Evolutionary conservation across 371 early-diverging fungal genomes (phyloP), one percentile per base, ranked within the genome.

Genomic region (Phascolomyces articulosus): DNA sequence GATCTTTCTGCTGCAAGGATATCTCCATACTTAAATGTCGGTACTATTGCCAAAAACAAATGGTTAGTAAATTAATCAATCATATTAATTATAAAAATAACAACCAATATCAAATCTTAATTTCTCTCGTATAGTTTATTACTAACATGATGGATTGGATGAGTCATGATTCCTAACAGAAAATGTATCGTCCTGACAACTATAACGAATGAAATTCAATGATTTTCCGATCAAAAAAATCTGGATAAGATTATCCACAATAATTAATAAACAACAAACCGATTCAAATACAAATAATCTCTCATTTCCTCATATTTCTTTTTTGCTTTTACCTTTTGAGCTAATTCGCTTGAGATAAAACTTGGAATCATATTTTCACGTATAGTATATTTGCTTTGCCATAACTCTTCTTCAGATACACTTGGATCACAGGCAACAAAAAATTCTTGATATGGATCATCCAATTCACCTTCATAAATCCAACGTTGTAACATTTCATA

Each of bases 401-500:
- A 98, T 49, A 91, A 69, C 31, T 93, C 87, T 54, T 89, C 89
- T 56, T 90, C 87, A 18, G 81, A 74, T 15, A 83, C 85, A 2
- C 80, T 75, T 0, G 66, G 58, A 53, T 79, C 86, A 29, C 75
- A 79, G 0, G 82, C 83, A 13, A 97, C 92, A 75, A 97, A 97
- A 70, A 97, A 98, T 78, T 98, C 98, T 21, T 79, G 80, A 72
- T 91, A 90, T n/a, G 95, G 96, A 68, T 98, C 98, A 24, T 91
- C 90, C 31, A 98, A 77, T 74, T 96, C 96, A 16, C 98, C 98
- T 67, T 95, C 94, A 55, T 91, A 93, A 20, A 98, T 87, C 98
- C 98, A 98, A n/a, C 89, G 85, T 48, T 86, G 87, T 20, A 98
- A 80, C 87, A 95, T 95, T 56, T 87, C 87, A 68, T 89, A 95